phyloP scores from a whole-genome alignment of 2,329 filamentous ascomycete species.

The Penicillium sp. region DNA sequence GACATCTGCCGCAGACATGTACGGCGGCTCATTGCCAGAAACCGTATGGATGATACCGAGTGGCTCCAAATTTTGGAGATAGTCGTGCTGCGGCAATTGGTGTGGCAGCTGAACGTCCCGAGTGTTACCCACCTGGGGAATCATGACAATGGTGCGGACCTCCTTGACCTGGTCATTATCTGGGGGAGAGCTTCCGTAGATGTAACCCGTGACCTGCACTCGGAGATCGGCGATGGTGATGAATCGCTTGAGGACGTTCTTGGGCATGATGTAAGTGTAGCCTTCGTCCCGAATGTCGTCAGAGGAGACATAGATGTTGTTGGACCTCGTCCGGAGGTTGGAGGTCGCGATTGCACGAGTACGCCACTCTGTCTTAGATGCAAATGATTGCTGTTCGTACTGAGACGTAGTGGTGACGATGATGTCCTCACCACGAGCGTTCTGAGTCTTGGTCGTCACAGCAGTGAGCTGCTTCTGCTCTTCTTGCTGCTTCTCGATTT shows the following conservation, averaged over 20 bases:
- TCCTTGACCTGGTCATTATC: slow-evolving; percentile 98
- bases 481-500: slow-evolving; percentile 98
- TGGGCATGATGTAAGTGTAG: slow-evolving; percentile 97
- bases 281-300: slow-evolving; percentile 89
- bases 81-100: slow-evolving; percentile 86
- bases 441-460: slow-evolving; percentile 97
- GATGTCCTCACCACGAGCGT: slow-evolving; percentile 94
- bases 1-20: slow-evolving; percentile 94
- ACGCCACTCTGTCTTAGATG: slow-evolving; percentile 98
- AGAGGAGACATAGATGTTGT: slow-evolving; percentile 98
- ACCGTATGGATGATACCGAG: slow-evolving; percentile 94
- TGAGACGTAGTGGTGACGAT: slow-evolving; percentile 97
- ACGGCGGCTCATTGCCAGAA: slow-evolving; percentile 89
- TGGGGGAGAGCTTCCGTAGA: slow-evolving; percentile 87
- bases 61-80: slow-evolving; percentile 80
- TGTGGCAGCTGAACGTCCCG: slow-evolving; percentile 89
- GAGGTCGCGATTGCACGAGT: slow-evolving; percentile 95
- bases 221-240: slow-evolving; percentile 96
- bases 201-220: slow-evolving; percentile 92
- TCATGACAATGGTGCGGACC: slow-evolving; percentile 92
- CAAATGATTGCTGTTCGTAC: slow-evolving; percentile 96
- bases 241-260: slow-evolving; percentile 97
- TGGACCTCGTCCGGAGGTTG: slow-evolving; percentile 86
- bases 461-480: slow-evolving; percentile 96
- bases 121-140: slow-evolving; percentile 91